These are phyloP conservation scores for Aureobasidium sp. DNA, from an alignment of 2,329 filamentous ascomycete genomes.

Conservation along the genomic window DNA sequence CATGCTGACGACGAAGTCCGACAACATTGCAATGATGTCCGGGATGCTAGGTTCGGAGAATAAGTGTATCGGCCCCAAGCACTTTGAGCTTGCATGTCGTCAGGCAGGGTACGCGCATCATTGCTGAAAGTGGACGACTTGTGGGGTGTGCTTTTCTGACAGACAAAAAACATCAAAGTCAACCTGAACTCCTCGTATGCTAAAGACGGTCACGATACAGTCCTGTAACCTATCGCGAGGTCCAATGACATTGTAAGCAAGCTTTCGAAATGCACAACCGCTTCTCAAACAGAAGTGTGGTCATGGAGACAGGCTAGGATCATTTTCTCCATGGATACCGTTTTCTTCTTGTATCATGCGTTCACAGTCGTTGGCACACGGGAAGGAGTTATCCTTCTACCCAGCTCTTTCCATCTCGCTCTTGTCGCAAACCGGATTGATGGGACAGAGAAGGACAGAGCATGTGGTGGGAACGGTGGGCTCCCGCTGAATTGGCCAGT, in stretches of 20 bases:
- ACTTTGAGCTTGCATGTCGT: not conserved
- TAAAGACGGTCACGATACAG: no score
- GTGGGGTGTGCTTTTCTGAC: not conserved
- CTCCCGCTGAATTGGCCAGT: constrained; percentile 4
- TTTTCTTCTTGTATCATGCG: no score
- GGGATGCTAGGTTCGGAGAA: constrained; percentile 8
- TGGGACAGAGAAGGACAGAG: not conserved
- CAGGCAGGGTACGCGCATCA: constrained; percentile 3
- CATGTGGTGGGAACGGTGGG: not conserved
- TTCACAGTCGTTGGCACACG: no score
- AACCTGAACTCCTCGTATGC: not conserved
- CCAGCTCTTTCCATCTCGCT: not conserved
- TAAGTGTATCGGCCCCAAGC: constrained; percentile 14
- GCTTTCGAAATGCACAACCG: no score
- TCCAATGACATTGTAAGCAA: no score
- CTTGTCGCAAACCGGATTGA: not conserved
- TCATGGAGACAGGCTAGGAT: no score
- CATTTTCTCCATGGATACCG: not conserved
- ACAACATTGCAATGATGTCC: not conserved
- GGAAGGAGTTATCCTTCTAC: not conserved
- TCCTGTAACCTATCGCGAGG: no score
- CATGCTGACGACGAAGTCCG: constrained; percentile 6
- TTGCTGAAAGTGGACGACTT: not conserved
- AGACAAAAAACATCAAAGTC: not conserved
- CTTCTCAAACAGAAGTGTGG: no score